phyloP scores from a whole-genome alignment of 768 basidiomycete genomes.

The Russula virescens region DNA sequence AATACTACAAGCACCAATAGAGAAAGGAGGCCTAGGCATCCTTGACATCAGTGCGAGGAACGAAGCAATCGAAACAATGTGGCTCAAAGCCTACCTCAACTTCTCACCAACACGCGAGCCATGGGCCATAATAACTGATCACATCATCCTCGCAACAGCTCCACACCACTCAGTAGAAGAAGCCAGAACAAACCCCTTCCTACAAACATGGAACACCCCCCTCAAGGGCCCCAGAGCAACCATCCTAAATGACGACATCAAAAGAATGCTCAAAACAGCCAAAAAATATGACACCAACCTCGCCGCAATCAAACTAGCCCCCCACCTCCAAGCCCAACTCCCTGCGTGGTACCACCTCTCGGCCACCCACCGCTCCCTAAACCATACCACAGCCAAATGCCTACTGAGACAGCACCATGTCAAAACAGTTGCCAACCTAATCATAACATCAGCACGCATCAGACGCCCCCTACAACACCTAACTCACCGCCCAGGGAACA shows the following conservation, averaged over 20 bases:
- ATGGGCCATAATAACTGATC: conserved; percentile 20
- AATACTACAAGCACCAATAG: neutral
- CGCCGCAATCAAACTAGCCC: neutral
- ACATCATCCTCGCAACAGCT: neutral
- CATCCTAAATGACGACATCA: neutral
- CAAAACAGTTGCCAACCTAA: neutral
- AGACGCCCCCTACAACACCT: no score
- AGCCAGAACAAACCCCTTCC: neutral
- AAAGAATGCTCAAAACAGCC: conserved; percentile 2
- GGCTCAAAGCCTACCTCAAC: conserved; percentile 20
- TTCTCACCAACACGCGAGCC: neutral
- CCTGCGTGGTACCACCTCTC: conserved; percentile 21
- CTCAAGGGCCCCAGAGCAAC: neutral
- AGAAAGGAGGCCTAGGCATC: conserved; percentile 14
- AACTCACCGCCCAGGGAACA: neutral
- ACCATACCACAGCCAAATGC: no score
- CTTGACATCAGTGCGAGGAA: conserved; percentile 12
- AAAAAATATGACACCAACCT: conserved; percentile 1
- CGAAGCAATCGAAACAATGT: conserved; percentile 19
- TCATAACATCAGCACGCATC: neutral
- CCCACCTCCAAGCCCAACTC: neutral
- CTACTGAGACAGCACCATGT: neutral
- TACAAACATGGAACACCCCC: conserved; percentile 16
- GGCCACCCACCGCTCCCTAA: neutral
- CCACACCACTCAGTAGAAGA: neutral